Evolutionary conservation across 163 green algal genomes (phyloP).

Genomic region (Chlorella variabilis): DNA sequence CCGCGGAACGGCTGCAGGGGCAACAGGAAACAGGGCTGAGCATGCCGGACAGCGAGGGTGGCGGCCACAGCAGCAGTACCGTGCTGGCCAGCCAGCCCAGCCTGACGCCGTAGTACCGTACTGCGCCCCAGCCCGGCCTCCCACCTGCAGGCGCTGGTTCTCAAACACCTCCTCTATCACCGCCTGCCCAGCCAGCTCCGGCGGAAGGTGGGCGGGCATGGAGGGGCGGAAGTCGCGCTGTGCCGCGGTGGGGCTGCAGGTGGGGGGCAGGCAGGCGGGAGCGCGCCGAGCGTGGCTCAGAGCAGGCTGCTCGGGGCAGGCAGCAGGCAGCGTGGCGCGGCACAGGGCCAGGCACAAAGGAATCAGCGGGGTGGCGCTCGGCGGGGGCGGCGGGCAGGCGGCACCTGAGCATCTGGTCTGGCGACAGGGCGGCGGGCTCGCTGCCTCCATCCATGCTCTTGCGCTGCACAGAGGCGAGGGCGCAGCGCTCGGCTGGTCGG

Average conservation of each 20-base stretch:
- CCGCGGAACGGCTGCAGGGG: conserved; percentile 64
- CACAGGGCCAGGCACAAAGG: too few species aligned
- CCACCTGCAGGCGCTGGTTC: conserved; percentile 76
- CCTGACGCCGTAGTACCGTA: too few species aligned
- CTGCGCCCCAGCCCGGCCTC: too few species aligned
- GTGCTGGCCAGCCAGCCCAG: too few species aligned
- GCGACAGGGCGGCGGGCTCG: background rate
- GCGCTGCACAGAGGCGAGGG: background rate
- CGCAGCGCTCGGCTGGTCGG: too few species aligned
- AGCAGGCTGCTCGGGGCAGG: background rate
- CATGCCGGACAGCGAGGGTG: too few species aligned
- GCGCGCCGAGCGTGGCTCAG: background rate
- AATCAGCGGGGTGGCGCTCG: too few species aligned
- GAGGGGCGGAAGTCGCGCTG: conserved; percentile 23
- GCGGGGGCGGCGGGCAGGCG: background rate
- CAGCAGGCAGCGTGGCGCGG: too few species aligned
- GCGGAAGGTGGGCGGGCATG: conserved; percentile 26
- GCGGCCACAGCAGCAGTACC: too few species aligned
- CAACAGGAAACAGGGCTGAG: background rate
- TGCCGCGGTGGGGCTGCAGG: conserved; percentile 11
- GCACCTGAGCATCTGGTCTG: conserved; percentile 18
- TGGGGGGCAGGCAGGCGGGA: background rate
- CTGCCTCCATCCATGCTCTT: background rate
- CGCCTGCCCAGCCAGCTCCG: conserved; percentile 10
- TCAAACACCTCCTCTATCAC: conserved; percentile 85